These are phyloP conservation scores for Phytopythium boreale DNA, from an alignment of 352 stramenopile species.

Conservation along the genomic window DNA sequence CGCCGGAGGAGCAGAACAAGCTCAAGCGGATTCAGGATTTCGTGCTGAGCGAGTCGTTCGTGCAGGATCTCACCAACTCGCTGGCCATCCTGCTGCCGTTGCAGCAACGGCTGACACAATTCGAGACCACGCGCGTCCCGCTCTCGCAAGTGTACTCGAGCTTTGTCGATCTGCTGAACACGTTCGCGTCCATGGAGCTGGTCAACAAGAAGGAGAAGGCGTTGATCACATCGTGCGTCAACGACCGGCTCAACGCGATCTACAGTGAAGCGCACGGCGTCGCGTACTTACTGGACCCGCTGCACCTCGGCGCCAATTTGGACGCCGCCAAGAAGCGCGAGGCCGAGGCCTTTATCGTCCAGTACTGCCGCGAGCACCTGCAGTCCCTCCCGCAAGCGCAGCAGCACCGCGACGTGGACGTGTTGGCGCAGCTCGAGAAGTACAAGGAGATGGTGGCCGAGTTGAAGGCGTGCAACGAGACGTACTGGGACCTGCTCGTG, in stretches of 20 bases:
- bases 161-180: slow-evolving; percentile 43
- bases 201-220: slow-evolving; percentile 77
- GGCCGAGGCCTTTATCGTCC: slow-evolving; percentile 45
- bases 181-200: slow-evolving; percentile 54
- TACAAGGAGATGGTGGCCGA: slow-evolving; percentile 46
- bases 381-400: slow-evolving; percentile 8
- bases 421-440: slow-evolving; percentile 45
- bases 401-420: slow-evolving; percentile 19
- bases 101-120: slow-evolving; percentile 47
- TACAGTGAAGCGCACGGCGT: slow-evolving; percentile 62
- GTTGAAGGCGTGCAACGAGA: slow-evolving; percentile 48
- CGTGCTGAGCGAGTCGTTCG: slow-evolving; percentile 56
- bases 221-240: slow-evolving; percentile 58
- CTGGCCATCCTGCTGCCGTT: slow-evolving; percentile 52
- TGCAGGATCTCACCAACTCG: slow-evolving; percentile 55
- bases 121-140: slow-evolving; percentile 33
- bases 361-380: slow-evolving; percentile 34
- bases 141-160: slow-evolving; percentile 56
- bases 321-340: slow-evolving; percentile 42
- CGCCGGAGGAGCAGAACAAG: slow-evolving; percentile 36
- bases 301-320: slow-evolving; percentile 46
- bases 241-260: slow-evolving; percentile 59
- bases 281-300: slow-evolving; percentile 55
- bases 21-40: slow-evolving; percentile 62
- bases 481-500: slow-evolving; percentile 53